Percentiles rank a stretch among this genome's conserved stretches.
These are phyloP conservation scores for Eimeria praecox DNA, from an alignment of 169 alveolate genomes.

Conservation along the genomic window DNA sequence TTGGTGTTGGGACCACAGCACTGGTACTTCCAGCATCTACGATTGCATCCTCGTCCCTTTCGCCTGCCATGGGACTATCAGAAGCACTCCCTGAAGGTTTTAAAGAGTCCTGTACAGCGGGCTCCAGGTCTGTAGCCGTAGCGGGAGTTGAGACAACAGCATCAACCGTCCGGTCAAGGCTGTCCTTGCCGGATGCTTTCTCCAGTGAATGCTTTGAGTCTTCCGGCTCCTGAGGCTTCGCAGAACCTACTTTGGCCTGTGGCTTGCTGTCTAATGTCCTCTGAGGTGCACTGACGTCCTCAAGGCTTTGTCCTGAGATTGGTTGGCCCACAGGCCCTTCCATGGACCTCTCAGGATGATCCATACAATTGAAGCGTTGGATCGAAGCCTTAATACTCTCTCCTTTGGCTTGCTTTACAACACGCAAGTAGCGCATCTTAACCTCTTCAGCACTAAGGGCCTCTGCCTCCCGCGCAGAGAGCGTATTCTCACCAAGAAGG, in stretches of 20 bases:
- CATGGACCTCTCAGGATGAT: background rate
- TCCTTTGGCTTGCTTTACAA: background rate
- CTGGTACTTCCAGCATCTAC: background rate
- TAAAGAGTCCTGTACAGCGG: background rate
- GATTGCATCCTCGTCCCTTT: background rate
- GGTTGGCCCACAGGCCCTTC: background rate
- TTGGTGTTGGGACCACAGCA: background rate
- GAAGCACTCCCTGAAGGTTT: background rate
- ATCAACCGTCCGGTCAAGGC: background rate
- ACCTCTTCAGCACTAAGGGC: conserved; percentile 61
- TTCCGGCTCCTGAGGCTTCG: background rate
- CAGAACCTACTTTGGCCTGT: background rate
- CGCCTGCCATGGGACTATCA: background rate
- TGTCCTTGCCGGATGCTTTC: background rate
- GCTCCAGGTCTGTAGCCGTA: background rate
- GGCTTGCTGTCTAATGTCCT: background rate
- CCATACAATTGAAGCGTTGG: background rate
- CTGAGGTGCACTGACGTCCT: background rate
- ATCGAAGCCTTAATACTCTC: conserved; percentile 58
- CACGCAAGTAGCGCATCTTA: conserved; percentile 35
- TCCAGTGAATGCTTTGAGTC: background rate
- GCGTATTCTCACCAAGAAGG: conserved; percentile 26
- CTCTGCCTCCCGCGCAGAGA: conserved; percentile 13
- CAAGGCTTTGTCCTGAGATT: background rate
- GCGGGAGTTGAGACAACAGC: background rate